phyloP scores from a whole-genome alignment of 805 yeast genomes.

The Barnettozyma vustinii region DNA sequence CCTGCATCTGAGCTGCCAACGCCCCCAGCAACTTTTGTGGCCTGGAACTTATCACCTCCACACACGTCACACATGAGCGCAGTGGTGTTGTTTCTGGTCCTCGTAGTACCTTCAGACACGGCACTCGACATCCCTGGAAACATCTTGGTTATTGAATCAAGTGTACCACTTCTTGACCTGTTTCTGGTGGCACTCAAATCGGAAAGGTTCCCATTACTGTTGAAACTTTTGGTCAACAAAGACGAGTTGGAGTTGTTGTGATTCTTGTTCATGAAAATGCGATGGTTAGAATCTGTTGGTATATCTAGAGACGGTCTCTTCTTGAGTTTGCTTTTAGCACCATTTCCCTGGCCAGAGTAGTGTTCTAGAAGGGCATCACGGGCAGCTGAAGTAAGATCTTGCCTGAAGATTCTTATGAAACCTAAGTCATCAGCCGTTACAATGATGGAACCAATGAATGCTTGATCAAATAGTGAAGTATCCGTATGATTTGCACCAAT shows the following conservation, averaged over 20 bases:
- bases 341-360: constrained; percentile 1
- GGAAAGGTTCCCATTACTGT: neutral
- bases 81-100: neutral
- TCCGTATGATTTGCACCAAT: neutral
- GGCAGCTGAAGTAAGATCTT: constrained; percentile 58
- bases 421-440: constrained; percentile 78
- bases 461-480: constrained; percentile 22
- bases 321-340: constrained; percentile 1
- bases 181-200: neutral
- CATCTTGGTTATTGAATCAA: constrained; percentile 12
- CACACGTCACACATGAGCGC: constrained; percentile 21
- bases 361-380: constrained; percentile 32
- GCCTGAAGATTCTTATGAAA: constrained; percentile 67
- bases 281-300: neutral
- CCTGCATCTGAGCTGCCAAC: neutral
- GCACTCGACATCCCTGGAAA: neutral
- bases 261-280: constrained; percentile 10
- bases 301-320: neutral
- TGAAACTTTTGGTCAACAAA: constrained; percentile 13
- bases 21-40: constrained; percentile 7
- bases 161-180: constrained; percentile 17
- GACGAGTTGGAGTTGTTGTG: constrained; percentile 17
- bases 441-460: constrained; percentile 43
- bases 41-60: constrained; percentile 23
- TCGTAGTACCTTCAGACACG: neutral